phyloP scores from a whole-genome alignment of 2,329 filamentous ascomycete species.

The Fusarium sp. region DNA sequence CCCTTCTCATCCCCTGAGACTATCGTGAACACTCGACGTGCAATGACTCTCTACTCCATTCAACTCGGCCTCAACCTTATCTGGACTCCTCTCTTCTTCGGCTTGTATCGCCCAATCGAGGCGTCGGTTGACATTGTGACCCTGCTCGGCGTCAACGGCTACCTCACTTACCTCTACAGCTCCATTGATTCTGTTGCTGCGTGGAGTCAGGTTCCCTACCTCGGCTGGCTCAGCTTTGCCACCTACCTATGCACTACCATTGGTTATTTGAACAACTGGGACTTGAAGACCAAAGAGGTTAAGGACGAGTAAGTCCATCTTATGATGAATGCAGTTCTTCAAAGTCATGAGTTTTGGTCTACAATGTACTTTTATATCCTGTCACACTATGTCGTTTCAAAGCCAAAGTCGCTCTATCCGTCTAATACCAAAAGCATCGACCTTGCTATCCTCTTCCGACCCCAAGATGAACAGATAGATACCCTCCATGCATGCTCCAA shows the following conservation, averaged over 20 bases:
- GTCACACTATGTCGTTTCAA: neutral
- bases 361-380: neutral
- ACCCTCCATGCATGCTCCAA: constrained; percentile 17
- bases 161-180: constrained; percentile 81
- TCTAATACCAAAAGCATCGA: constrained; percentile 10
- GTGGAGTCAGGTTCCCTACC: constrained; percentile 82
- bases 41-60: constrained; percentile 84
- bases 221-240: constrained; percentile 88
- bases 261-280: constrained; percentile 77
- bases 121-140: constrained; percentile 81
- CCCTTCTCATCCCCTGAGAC: constrained; percentile 66
- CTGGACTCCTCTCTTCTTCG: constrained; percentile 96
- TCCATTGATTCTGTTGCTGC: constrained; percentile 78
- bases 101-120: constrained; percentile 76
- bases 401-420: constrained; percentile 5
- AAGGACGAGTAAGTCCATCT: constrained; percentile 43
- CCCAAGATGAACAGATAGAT: neutral
- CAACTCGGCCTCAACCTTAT: constrained; percentile 87
- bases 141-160: constrained; percentile 77
- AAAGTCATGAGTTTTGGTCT: neutral
- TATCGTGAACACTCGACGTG: constrained; percentile 71
- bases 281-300: constrained; percentile 53
- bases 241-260: constrained; percentile 82
- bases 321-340: neutral
- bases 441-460: neutral